Conservation (phyloP, 768 basidiomycete genomes). For the Phanerochaete carnosa region DNA sequence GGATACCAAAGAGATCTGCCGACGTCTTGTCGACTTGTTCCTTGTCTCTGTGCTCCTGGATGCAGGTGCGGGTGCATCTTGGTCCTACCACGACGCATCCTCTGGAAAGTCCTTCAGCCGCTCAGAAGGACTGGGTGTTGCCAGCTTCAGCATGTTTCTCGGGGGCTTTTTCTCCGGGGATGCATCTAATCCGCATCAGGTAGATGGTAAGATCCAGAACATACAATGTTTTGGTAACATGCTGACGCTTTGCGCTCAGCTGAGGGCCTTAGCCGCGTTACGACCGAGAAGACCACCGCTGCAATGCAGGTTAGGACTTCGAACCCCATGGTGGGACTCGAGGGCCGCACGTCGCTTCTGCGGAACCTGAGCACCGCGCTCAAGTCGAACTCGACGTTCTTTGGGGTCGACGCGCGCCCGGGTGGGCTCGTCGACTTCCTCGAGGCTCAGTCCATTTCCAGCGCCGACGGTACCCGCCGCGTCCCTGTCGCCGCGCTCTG, state of each 20-base stretch:
- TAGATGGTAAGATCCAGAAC: slow-evolving; percentile 64
- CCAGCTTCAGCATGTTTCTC: slow-evolving; percentile 87
- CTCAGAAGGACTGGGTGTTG: slow-evolving; percentile 86
- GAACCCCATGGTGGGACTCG: slow-evolving; percentile 89
- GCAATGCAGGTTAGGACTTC: slow-evolving; percentile 76
- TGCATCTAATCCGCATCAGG: slow-evolving; percentile 56
- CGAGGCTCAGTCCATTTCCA: slow-evolving; percentile 44
- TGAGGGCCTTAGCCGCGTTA: slow-evolving; percentile 63
- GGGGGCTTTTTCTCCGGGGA: slow-evolving; percentile 78
- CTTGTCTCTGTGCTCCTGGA: slow-evolving; percentile 90
- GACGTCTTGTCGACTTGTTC: slow-evolving; percentile 85
- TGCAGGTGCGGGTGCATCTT: slow-evolving; percentile 84
- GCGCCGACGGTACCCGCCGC: slow-evolving; percentile 34
- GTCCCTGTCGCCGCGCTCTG: slow-evolving; percentile 79
- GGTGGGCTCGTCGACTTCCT: slow-evolving; percentile 84
- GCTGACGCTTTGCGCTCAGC: slow-evolving; percentile 43
- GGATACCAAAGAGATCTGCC: slow-evolving; percentile 56
- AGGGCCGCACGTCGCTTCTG: slow-evolving; percentile 80
- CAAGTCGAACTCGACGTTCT: slow-evolving; percentile 58
- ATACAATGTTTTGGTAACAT: background rate
- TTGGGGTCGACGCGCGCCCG: slow-evolving; percentile 71
- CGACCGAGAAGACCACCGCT: slow-evolving; percentile 50
- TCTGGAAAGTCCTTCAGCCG: slow-evolving; percentile 54
- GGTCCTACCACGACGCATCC: slow-evolving; percentile 68
- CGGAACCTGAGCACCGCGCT: slow-evolving; percentile 73